Evolutionary conservation across 73 alveolate species (phyloP).

Genomic region (Tetrahymena thermophila): DNA sequence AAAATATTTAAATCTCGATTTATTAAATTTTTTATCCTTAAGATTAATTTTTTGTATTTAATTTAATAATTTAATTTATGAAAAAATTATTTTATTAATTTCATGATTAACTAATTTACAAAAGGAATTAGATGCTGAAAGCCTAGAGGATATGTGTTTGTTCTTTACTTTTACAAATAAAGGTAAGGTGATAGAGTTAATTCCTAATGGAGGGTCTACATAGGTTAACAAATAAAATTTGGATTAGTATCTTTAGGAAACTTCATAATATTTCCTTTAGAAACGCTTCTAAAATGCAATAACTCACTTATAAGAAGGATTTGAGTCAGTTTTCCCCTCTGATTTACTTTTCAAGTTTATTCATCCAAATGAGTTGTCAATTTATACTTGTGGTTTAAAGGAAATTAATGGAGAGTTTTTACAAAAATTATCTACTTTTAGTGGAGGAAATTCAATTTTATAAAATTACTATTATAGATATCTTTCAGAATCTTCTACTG

Average conservation of each 20-base stretch:
- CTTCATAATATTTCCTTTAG: constrained; percentile 4
- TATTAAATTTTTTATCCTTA: too few relatives aligned
- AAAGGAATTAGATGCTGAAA: background rate
- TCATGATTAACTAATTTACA: too few relatives aligned
- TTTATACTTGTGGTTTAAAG: constrained; percentile 19
- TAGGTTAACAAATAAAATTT: constrained; percentile 11
- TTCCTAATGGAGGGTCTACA: constrained; percentile 1
- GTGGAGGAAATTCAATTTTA: constrained; percentile 14
- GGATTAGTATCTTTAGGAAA: constrained; percentile 1
- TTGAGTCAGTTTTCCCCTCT: constrained; percentile 2
- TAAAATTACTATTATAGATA: constrained; percentile 11
- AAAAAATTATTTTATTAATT: too few relatives aligned
- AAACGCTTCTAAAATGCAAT: background rate
- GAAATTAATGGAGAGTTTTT: constrained; percentile 13
- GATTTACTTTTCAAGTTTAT: constrained; percentile 12
- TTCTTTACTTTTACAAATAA: background rate
- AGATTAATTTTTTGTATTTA: too few relatives aligned
- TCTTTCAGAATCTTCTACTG: background rate
- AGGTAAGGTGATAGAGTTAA: background rate
- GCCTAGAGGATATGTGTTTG: background rate
- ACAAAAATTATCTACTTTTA: background rate
- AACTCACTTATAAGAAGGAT: constrained; percentile 15
- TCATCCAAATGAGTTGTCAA: constrained; percentile 15
- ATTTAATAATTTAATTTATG: too few relatives aligned
- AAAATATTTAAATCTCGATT: too few relatives aligned